Conservation (phyloP, 1,139 yeast species). For the Diutina siamensis region DNA sequence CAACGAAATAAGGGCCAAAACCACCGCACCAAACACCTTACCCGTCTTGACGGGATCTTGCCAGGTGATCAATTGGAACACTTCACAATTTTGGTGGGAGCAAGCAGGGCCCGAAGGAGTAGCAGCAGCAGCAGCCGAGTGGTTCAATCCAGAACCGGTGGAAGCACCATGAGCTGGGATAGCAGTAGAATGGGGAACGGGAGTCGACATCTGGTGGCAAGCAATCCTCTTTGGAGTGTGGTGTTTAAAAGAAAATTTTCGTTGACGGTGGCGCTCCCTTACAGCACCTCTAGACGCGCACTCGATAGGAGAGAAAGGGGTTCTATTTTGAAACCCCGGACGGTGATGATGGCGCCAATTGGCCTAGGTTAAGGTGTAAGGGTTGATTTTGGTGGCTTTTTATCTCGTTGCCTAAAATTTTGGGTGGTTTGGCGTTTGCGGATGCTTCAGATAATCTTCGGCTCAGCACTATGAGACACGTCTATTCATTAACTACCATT, state of each 20-base stretch:
- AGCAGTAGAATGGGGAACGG: background rate
- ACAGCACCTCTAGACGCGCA: background rate
- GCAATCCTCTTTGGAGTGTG: background rate
- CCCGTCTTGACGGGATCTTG: constrained; percentile 71
- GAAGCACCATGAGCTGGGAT: background rate
- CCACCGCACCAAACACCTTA: constrained; percentile 56
- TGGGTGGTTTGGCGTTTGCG: background rate
- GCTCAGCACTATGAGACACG: background rate
- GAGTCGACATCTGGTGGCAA: background rate
- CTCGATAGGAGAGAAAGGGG: background rate
- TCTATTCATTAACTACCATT: background rate
- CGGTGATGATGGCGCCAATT: no score
- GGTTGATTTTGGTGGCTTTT: no score
- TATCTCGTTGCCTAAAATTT: no score
- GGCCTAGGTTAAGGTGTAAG: no score
- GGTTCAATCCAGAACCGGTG: background rate
- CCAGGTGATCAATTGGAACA: constrained; percentile 57
- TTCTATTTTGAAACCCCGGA: no score
- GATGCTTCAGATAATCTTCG: background rate
- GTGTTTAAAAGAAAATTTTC: background rate
- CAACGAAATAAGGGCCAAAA: constrained; percentile 48
- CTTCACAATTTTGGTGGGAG: background rate
- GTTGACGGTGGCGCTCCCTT: background rate
- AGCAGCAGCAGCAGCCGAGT: background rate
- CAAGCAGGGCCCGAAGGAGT: background rate